Evolutionary conservation across 352 stramenopile species (phyloP), one percentile per base, ranked within the genome.

Genomic region (Thalassiosira exigua): DNA sequence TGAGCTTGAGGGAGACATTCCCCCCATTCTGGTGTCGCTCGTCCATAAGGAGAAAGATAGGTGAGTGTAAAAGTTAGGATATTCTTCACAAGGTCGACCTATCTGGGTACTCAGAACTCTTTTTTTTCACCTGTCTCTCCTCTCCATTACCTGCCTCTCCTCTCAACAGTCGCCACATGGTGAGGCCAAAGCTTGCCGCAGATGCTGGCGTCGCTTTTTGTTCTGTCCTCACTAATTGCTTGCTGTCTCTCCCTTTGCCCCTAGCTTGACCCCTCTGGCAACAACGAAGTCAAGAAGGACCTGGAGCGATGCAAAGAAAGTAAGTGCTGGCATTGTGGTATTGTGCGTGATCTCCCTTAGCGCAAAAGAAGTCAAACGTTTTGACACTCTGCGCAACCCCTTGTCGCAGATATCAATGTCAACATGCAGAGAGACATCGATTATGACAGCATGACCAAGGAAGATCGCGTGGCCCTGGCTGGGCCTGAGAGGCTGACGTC

Each of bases 1-100:
- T 0, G 97, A 99, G 79, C 89, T 99, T 0, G 97, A 99, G 87
- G 97, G 97, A 33, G 96, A 99, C 67, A 91, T 99, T 41, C 98
- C 97, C 22, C 98, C 98, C 4, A 99, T 99, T 77, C 89, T 99
- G 11, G 97, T 98, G n/a, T 98, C 94, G 50, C 91, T 96, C 17
- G 94, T 97, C 14, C 94, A 96, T 79, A 96, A 96, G 71, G 92
- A 96, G 61, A 95, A 96, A 54, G 85, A 89, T n/a, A n/a, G n/a
- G n/a, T n/a, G n/a, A n/a, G n/a, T n/a, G n/a, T n/a, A n/a, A n/a
- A n/a, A n/a, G n/a, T n/a, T n/a, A n/a, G n/a, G n/a, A n/a, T n/a
- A n/a, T n/a, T n/a, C n/a, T n/a, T n/a, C n/a, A n/a, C n/a, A n/a
- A n/a, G n/a, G n/a, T n/a, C n/a, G n/a, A n/a, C n/a, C n/a, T n/a